Conservation (phyloP, 1,284 basidiomycete species). For the Coniferiporia sulphurascens region DNA sequence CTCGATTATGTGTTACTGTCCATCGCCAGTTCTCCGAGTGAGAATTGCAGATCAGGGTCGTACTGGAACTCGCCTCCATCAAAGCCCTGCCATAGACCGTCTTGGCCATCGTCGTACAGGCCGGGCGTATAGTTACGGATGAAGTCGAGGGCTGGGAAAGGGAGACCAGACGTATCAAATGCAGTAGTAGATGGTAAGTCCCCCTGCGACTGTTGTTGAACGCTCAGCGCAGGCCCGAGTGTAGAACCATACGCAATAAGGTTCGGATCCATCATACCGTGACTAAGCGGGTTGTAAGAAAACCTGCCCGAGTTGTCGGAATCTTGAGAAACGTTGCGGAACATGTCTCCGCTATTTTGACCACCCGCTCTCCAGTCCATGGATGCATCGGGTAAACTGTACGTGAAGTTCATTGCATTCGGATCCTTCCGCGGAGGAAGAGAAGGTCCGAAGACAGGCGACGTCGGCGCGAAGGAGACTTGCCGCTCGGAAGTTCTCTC, state of each 20-base stretch:
- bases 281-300: slow-evolving; percentile 9
- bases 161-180: slow-evolving; percentile 65
- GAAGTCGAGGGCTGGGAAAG: slow-evolving; percentile 75
- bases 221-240: slow-evolving; percentile 10
- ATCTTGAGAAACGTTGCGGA: slow-evolving; percentile 13
- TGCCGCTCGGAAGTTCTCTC: slow-evolving; percentile 5
- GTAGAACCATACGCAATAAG: slow-evolving; percentile 14
- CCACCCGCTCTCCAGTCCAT: slow-evolving; percentile 10
- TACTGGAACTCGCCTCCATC: slow-evolving; percentile 65
- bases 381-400: slow-evolving; percentile 1
- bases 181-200: slow-evolving; percentile 47
- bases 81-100: slow-evolving; percentile 67
- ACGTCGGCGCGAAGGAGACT: slow-evolving; percentile 10
- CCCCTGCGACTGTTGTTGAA: slow-evolving; percentile 9
- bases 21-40: slow-evolving; percentile 32
- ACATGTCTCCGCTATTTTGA: neutral
- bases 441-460: slow-evolving; percentile 15
- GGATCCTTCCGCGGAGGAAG: slow-evolving; percentile 7
- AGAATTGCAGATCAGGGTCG: slow-evolving; percentile 72
- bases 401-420: slow-evolving; percentile 4
- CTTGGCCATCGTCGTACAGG: slow-evolving; percentile 46
- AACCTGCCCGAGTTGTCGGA: slow-evolving; percentile 5
- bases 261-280: slow-evolving; percentile 10
- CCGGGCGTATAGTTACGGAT: slow-evolving; percentile 63
- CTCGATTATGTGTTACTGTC: slow-evolving; percentile 8